These are phyloP conservation scores for Wickerhamiella spandovensis DNA, from an alignment of 805 yeast genomes.

Conservation along the genomic window DNA sequence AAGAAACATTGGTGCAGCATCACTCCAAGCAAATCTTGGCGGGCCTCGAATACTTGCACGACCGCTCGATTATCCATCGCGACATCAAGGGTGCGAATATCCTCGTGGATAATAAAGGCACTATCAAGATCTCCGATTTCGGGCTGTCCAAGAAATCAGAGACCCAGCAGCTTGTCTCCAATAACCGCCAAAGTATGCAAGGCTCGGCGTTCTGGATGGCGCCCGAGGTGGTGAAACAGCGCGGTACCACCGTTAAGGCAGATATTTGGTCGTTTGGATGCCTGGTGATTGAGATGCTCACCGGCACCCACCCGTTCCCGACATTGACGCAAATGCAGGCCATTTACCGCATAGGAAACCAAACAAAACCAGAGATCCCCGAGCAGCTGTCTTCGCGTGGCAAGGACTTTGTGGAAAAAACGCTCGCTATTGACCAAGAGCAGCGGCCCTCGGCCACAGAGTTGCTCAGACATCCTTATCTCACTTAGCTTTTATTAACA, in stretches of 20 bases:
- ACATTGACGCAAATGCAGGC: constrained; percentile 95
- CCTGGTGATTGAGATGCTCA: constrained; percentile 83
- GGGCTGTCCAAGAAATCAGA: constrained; percentile 66
- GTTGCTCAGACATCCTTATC: constrained; percentile 50
- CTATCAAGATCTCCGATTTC: constrained; percentile 75
- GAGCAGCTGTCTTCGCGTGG: constrained; percentile 49
- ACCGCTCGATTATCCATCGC: constrained; percentile 64
- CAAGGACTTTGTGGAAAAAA: constrained; percentile 44
- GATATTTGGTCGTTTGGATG: constrained; percentile 98
- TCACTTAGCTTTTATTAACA: too few relatives aligned
- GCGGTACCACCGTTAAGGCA: constrained; percentile 73
- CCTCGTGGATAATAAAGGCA: constrained; percentile 64
- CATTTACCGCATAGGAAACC: constrained; percentile 82
- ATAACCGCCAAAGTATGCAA: constrained; percentile 68
- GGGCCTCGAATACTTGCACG: constrained; percentile 64
- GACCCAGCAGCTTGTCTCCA: constrained; percentile 33
- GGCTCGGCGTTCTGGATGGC: constrained; percentile 99
- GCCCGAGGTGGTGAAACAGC: constrained; percentile 91
- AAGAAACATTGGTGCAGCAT: constrained; percentile 58
- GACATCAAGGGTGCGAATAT: constrained; percentile 87
- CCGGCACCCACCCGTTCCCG: constrained; percentile 94
- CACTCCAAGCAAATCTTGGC: constrained; percentile 64
- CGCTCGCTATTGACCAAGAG: constrained; percentile 65
- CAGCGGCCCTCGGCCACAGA: constrained; percentile 64
- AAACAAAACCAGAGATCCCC: constrained; percentile 65